Percentiles rank a stretch among this genome's conserved stretches.
Evolutionary conservation across 2,329 filamentous ascomycete species (phyloP).

Genomic region (Plectosphaerella sp.): DNA sequence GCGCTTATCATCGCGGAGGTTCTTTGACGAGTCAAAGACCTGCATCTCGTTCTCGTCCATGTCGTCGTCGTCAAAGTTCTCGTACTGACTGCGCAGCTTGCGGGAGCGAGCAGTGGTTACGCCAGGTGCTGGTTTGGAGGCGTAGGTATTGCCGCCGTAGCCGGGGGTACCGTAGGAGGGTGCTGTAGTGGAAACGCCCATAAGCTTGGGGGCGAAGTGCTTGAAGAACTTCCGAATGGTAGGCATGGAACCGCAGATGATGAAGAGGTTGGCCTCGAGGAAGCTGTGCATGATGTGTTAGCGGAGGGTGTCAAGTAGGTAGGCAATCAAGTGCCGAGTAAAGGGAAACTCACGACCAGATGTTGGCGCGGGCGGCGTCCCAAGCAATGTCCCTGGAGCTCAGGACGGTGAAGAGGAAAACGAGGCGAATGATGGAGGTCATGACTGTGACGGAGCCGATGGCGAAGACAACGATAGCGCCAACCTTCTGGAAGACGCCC

Average conservation of each 20-base stretch:
- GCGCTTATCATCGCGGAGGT: slow-evolving; percentile 4
- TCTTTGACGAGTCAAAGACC: slow-evolving; percentile 1
- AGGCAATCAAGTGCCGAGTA: background rate
- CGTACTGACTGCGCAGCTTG: slow-evolving; percentile 4
- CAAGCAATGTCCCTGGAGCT: slow-evolving; percentile 5
- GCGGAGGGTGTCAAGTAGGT: background rate
- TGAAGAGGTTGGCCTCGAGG: slow-evolving; percentile 33
- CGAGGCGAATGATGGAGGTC: slow-evolving; percentile 6
- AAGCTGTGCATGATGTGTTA: slow-evolving; percentile 12
- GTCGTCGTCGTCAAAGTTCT: slow-evolving; percentile 7
- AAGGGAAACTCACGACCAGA: slow-evolving; percentile 5
- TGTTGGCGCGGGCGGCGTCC: slow-evolving; percentile 9
- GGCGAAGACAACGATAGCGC: slow-evolving; percentile 36
- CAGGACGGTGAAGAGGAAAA: slow-evolving; percentile 4
- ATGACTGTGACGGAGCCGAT: slow-evolving; percentile 27
- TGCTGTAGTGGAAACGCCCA: slow-evolving; percentile 12
- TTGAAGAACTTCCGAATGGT: slow-evolving; percentile 33
- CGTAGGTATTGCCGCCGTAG: background rate
- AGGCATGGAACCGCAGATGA: slow-evolving; percentile 34
- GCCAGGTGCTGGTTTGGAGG: background rate
- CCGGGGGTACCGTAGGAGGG: background rate
- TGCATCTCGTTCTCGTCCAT: slow-evolving; percentile 6
- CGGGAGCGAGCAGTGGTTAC: background rate
- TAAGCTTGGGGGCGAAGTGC: slow-evolving; percentile 27
- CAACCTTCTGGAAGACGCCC: slow-evolving; percentile 40